Evolutionary conservation across 2,329 filamentous ascomycete genomes (phyloP).

Genomic region (Teratosphaeria epicoccoides): DNA sequence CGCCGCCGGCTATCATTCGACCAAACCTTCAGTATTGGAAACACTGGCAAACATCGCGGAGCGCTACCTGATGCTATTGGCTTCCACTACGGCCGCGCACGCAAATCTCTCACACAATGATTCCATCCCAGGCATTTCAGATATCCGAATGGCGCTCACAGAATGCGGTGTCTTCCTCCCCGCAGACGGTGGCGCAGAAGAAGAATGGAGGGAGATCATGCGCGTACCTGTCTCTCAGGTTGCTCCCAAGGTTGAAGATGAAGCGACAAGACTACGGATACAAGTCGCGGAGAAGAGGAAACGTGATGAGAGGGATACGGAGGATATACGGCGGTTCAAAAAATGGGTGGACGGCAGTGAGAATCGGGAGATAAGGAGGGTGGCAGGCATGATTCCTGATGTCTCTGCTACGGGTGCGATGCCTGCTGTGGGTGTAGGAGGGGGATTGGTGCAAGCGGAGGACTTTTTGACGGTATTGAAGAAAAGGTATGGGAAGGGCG

Average conservation of each 20-base stretch:
- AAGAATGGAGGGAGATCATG: conserved; percentile 49
- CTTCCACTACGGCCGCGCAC: conserved; percentile 59
- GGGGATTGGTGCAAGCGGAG: conserved; percentile 31
- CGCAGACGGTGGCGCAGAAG: conserved; percentile 54
- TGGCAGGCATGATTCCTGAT: conserved; percentile 52
- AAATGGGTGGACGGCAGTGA: conserved; percentile 64
- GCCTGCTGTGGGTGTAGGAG: conserved; percentile 32
- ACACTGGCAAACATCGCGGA: conserved; percentile 77
- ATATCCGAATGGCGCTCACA: conserved; percentile 76
- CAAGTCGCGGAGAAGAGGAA: conserved; percentile 32
- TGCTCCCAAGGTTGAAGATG: conserved; percentile 30
- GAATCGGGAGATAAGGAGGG: conserved; percentile 69
- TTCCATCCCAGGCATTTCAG: conserved; percentile 55
- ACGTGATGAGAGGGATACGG: conserved; percentile 58
- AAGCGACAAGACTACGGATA: conserved; percentile 18
- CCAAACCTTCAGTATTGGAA: conserved; percentile 72
- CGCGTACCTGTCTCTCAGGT: conserved; percentile 33
- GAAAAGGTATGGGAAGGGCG: conserved; percentile 69
- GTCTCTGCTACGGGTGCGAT: conserved; percentile 41
- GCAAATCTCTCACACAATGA: conserved; percentile 60
- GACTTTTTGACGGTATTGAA: conserved; percentile 54
- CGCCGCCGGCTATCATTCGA: conserved; percentile 78
- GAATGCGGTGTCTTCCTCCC: conserved; percentile 67
- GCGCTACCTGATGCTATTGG: conserved; percentile 67
- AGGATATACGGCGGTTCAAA: conserved; percentile 62